Evolutionary conservation across 2,329 filamentous ascomycete species (phyloP), one percentile per base, ranked within the genome.

Genomic region (Fusarium mundagurra): DNA sequence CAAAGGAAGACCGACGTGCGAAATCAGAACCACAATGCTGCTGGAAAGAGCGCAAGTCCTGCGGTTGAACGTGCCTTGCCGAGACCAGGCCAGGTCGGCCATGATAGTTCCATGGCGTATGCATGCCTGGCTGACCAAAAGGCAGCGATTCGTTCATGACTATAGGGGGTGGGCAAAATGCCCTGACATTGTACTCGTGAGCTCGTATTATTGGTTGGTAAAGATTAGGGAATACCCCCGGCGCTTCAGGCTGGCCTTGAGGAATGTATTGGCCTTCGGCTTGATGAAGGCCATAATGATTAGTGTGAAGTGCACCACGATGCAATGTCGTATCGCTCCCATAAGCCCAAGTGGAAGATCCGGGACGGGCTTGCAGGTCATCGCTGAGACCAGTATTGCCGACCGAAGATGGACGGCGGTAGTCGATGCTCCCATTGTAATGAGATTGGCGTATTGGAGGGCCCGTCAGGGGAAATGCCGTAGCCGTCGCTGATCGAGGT

Each of bases 401-500:
- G 17, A 63, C 54, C 14, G 74, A 69, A 20, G 72, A 67, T 39
- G 65, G 44, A 36, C 73, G 68, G 33, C 64, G 67, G 48, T 61
- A 59, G 34, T 71, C 71, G 44, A 63, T 43, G 43, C 50, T 45
- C n/a, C 66, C 57, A 34, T 62, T 55, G 60, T 70, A 76, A 50
- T 58, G 69, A 53, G 68, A 50, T 47, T 65, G 72, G 44, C 59
- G 59, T 64, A 71, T 57, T 53, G 65, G 45, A 45, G 75, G 53
- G 39, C 66, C 55, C 43, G 64, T 43, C 17, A 39, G 57, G 60
- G 71, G 61, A 64, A 76, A 74, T 34, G 69, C 63, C 17, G 69
- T 76, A 31, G 75, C 60, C 29, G 72, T 70, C 27, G 71, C 71
- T n/a, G 78, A 76, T 20, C 89, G 87, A 7, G 94, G 91, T 34